Evolutionary conservation across 2,329 filamentous ascomycete species (phyloP), one percentile per base, ranked within the genome.

Genomic region (Leptographium flavum): DNA sequence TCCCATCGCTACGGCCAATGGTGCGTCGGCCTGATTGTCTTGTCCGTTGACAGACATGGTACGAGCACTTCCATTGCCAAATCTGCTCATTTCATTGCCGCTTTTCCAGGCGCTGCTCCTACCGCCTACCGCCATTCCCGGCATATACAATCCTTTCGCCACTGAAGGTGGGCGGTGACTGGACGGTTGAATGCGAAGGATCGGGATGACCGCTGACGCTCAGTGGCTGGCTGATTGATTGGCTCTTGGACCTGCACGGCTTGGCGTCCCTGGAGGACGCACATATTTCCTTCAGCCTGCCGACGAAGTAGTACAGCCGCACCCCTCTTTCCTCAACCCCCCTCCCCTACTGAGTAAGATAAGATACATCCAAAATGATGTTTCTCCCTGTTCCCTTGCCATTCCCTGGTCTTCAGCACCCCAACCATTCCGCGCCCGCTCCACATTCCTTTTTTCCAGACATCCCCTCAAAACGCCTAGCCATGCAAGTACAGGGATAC

Each of bases 1-100:
- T 43, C 42, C 44, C 45, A 42, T 39, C 28, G 9, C 15, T 36
- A 23, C 27, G 27, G 41, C 47, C 47, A 46, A 49, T 49, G n/a
- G 37, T 30, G 39, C 40, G n/a, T 10, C 22, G 8, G 27, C 27
- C 21, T 14, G 21, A 19, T 15, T 22, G 19, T 17, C 40, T 40
- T 10, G 13, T 14, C 21, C 21, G 35, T 37, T 23, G 21, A 15
- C 35, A 22, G 19, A 22, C 35, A 14, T 27, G 27, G 30, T 41
- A 41, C 28, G 39, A 41, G 39, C 19, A 28, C 41, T 23, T 31
- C 41, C 11, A 10, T 19, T 19, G 17, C 33, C 11, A 21, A 37
- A 37, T 23, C 35, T 23, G 33, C 17, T 5, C 33, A 36, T 36
- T 19, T 5, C 17, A 21, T 36, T 19, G n/a, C 17, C 33, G n/a